Conservation (phyloP, 2,329 filamentous ascomycete species). For the Arachnopeziza araneosa region DNA sequence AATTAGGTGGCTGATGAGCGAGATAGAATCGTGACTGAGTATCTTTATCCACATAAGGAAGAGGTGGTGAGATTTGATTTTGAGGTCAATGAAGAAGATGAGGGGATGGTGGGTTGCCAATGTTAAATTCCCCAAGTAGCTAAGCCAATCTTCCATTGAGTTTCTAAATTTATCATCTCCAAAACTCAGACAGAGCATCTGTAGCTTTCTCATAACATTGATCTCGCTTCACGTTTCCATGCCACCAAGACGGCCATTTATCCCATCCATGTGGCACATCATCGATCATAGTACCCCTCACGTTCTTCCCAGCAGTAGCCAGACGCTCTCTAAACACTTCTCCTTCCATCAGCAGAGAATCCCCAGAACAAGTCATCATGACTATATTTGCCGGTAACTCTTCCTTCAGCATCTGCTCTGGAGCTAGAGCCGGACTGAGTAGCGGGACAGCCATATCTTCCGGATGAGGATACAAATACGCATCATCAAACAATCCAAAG, state of each 20-base stretch:
- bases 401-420: slow-evolving; percentile 9
- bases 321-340: not conserved
- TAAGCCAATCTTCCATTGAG: not conserved
- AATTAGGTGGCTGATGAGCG: slow-evolving; percentile 1
- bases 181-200: not conserved
- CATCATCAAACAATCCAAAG: slow-evolving; percentile 11
- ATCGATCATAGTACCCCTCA: not conserved
- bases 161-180: not conserved
- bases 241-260: not conserved
- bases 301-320: not conserved
- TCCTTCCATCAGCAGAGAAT: slow-evolving; percentile 85
- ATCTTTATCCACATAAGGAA: slow-evolving; percentile 18
- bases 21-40: slow-evolving; percentile 12
- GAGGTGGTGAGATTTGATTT: slow-evolving; percentile 21
- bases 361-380: slow-evolving; percentile 57
- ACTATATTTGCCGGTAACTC: slow-evolving; percentile 12
- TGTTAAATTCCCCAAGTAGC: not conserved
- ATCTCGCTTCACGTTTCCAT: not conserved
- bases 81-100: slow-evolving; percentile 17
- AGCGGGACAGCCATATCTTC: slow-evolving; percentile 4
- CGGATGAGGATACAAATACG: slow-evolving; percentile 11
- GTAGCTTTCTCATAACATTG: not conserved
- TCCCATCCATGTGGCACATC: not conserved
- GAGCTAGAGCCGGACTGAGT: slow-evolving; percentile 15
- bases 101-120: slow-evolving; percentile 11